Percentiles rank a stretch among this genome's conserved stretches.
These are phyloP conservation scores for Botryotinia calthae DNA, from an alignment of 2,329 filamentous ascomycete species.

Conservation along the genomic window DNA sequence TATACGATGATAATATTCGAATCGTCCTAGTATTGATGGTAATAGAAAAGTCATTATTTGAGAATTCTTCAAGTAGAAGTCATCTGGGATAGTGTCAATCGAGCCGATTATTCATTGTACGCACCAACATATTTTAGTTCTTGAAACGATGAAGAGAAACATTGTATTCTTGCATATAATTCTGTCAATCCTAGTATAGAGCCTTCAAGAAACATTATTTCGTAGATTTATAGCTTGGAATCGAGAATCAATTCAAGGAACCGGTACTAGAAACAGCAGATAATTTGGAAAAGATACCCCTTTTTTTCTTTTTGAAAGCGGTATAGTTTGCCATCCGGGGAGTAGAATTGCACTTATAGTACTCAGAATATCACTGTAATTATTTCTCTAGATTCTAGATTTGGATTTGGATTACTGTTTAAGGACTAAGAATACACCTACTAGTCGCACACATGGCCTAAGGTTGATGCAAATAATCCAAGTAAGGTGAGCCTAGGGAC, in stretches of 20 bases:
- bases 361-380: not conserved
- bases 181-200: not conserved
- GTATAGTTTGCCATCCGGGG: accelerated
- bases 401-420: not conserved
- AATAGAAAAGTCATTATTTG: not conserved
- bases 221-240: accelerated
- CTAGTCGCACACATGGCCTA: not conserved
- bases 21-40: accelerated
- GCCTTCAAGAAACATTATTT: accelerated
- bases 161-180: accelerated
- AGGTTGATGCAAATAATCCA: too few relatives aligned
- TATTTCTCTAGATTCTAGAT: not conserved
- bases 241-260: not conserved
- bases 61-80: not conserved
- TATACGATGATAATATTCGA: not conserved
- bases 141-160: accelerated
- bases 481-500: not conserved
- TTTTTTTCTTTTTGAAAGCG: too few relatives aligned
- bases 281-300: not conserved
- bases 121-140: accelerated
- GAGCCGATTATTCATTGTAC: not conserved
- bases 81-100: not conserved
- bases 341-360: not conserved
- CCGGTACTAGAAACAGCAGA: not conserved
- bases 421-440: not conserved